Percentiles rank a stretch among this genome's conserved stretches.
Evolutionary conservation across 352 stramenopile genomes (phyloP).

Genomic region (Globisporangium polare): DNA sequence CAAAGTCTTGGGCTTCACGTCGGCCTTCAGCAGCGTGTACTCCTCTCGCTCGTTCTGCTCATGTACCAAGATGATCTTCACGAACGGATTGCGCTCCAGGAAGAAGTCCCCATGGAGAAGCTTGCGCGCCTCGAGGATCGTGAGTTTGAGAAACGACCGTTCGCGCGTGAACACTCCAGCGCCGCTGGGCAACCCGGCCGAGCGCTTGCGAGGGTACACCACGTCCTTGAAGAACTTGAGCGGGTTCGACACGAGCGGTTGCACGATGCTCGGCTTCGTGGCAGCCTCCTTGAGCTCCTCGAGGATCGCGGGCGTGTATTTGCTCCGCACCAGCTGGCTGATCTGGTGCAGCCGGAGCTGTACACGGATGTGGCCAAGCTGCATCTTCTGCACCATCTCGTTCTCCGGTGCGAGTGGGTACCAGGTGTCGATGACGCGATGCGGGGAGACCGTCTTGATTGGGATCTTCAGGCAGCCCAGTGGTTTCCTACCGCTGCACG

Average conservation of each 20-base stretch:
- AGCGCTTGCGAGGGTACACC: conserved; percentile 7
- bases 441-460: conserved; percentile 53
- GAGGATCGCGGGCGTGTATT: conserved; percentile 26
- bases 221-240: conserved; percentile 16
- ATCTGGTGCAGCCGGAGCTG: conserved; percentile 36
- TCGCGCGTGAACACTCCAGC: conserved; percentile 23
- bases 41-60: conserved; percentile 46
- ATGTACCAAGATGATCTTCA: conserved; percentile 48
- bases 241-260: conserved; percentile 3
- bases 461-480: conserved; percentile 64
- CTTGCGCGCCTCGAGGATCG: conserved; percentile 53
- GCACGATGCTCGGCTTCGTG: conserved; percentile 3
- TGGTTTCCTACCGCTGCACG: conserved; percentile 38
- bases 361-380: conserved; percentile 57
- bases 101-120: conserved; percentile 39
- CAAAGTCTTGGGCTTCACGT: conserved; percentile 59
- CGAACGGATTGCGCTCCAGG: conserved; percentile 30
- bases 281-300: conserved; percentile 28
- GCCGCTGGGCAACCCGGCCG: conserved; percentile 5
- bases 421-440: conserved; percentile 60
- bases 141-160: conserved; percentile 55
- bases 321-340: conserved; percentile 32
- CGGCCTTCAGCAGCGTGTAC: conserved; percentile 56
- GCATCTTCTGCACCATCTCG: conserved; percentile 62
- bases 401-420: conserved; percentile 56